phyloP scores from a whole-genome alignment of 2,329 filamentous ascomycete genomes.

The Aspergillus fumigatiaffinis region DNA sequence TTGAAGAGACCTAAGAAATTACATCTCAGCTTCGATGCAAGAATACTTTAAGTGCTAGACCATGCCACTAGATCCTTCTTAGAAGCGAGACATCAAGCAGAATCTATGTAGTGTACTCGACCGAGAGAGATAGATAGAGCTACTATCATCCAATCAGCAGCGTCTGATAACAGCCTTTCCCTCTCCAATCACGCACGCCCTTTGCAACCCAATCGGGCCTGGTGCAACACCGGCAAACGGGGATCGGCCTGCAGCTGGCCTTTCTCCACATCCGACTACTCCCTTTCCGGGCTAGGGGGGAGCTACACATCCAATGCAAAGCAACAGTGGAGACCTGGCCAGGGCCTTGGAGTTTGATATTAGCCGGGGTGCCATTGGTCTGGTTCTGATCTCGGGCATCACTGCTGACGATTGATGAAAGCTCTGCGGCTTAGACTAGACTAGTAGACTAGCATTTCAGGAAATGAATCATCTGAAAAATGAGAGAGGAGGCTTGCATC shows the following conservation, averaged over 20 bases:
- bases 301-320: not conserved
- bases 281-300: not conserved
- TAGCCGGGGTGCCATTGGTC: not conserved
- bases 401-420: not conserved
- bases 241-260: conserved; percentile 23
- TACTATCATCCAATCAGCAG: conserved; percentile 20
- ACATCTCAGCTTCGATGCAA: not conserved
- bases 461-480: too few species aligned
- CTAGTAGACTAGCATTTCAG: too few species aligned
- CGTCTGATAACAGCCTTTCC: conserved; percentile 17
- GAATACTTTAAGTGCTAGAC: not conserved
- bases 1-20: not conserved
- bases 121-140: not conserved
- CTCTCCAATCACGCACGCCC: conserved; percentile 19
- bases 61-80: too few species aligned
- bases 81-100: not conserved
- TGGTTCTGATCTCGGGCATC: not conserved
- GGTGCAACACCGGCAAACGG: conserved; percentile 22
- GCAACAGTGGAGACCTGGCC: not conserved
- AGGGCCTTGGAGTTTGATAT: not conserved
- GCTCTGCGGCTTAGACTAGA: not conserved
- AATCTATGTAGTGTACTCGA: not conserved
- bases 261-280: conserved; percentile 16
- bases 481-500: too few species aligned
- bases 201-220: conserved; percentile 13